Base-by-base conservation (phyloP, 1,284 basidiomycete genomes). In the Agaricales sp. region DNA sequence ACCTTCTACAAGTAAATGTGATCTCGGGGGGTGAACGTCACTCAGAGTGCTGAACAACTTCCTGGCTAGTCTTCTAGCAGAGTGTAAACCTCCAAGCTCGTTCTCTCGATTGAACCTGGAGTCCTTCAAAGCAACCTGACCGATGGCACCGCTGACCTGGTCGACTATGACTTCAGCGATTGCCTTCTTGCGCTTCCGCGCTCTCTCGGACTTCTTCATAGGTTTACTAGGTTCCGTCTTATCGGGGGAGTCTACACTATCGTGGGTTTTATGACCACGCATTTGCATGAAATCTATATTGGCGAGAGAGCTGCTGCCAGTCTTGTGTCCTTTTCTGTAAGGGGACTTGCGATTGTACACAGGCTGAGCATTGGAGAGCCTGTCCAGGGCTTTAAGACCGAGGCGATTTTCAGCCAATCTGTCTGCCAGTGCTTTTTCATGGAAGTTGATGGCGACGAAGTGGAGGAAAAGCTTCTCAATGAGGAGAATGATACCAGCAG, bases 371-470 rank as follows among this genome's bases (percentile, higher is more conserved):
- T 82, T 81, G 2, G 82, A 84, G 19, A 87, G 70, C 19, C 71
- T 68, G 59, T 87, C 84, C 16, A 87, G 69, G 1, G 80, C 82
- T 56, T 74, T 78, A 23, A 87, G 67, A 13, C 79, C 85, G 26
- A 82, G 64, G 22, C 73, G 73, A 56, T 87, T 87, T 60, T 87
- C 84, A 2, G 70, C 67, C 18, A 87, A 64, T 45, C 84, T 78
- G 49, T 87, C 85, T 18, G 82, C 78, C 22, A 87, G 73, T 3
- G 85, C 84, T 54, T 76, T 82, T 54, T 78, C 70, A 60, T 87
- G 85, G 59, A 87, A 87, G 56, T 77, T 81, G 64, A 87, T 87
- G n/a, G 84, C 83, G 41, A 87, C 75, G 54, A 82, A 80, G 55
- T 78, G 81, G 23, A 88, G 63, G 60, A 83, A 80, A 38, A 84